phyloP scores from a whole-genome alignment of 805 yeast species.

The Zygosaccharomyces siamensis region DNA sequence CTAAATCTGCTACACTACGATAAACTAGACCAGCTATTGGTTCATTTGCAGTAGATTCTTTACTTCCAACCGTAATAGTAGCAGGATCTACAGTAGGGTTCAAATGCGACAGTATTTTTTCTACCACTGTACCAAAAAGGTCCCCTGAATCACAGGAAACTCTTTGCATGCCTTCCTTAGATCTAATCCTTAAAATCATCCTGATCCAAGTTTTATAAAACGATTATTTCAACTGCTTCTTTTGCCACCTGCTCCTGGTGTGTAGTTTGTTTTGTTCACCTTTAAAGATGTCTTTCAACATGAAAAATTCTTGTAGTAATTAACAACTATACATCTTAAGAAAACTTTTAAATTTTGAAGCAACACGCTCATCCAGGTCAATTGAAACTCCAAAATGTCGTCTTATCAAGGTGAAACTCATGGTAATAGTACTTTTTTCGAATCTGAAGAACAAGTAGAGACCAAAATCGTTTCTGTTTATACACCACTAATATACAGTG shows the following conservation, averaged over 20 bases:
- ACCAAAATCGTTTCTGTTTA: conserved; percentile 46
- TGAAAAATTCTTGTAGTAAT: conserved; percentile 3
- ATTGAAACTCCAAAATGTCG: conserved; percentile 7
- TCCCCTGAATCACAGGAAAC: conserved; percentile 45
- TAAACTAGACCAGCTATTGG: conserved; percentile 24
- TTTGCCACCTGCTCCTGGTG: neutral
- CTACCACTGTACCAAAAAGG: conserved; percentile 42
- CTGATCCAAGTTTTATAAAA: neutral
- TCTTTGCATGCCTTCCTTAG: conserved; percentile 80
- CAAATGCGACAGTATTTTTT: conserved; percentile 33
- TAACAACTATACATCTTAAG: neutral
- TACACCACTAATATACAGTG: conserved; percentile 76
- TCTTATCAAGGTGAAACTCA: conserved; percentile 12
- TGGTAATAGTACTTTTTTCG: conserved; percentile 13
- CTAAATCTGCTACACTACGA: conserved; percentile 39
- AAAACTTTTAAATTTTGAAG: neutral
- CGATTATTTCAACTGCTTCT: neutral
- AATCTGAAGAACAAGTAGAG: conserved; percentile 29
- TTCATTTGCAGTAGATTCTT: conserved; percentile 29
- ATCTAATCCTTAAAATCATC: conserved; percentile 71
- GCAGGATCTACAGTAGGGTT: conserved; percentile 24
- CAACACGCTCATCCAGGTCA: neutral
- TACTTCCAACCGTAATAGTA: conserved; percentile 27
- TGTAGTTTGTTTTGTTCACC: neutral
- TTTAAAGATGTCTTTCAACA: neutral